Evolutionary conservation across 768 basidiomycete species (phyloP).

Genomic region (Lactarius vividus): DNA sequence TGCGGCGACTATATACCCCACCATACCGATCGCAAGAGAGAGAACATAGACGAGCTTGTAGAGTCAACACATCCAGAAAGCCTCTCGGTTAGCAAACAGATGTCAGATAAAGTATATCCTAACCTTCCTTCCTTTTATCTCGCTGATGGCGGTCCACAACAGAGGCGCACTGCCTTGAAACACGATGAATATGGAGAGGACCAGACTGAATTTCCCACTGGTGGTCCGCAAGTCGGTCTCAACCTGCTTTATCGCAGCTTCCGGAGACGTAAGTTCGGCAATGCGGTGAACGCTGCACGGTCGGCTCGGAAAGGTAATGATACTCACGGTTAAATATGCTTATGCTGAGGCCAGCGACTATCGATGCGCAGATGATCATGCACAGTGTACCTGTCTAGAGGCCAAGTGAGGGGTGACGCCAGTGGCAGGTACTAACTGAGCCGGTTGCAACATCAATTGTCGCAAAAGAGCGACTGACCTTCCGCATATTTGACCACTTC

Average conservation of each 20-base stretch:
- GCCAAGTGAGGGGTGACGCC: conserved; percentile 35
- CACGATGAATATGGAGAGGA: conserved; percentile 69
- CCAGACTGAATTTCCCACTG: conserved; percentile 59
- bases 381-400: conserved; percentile 36
- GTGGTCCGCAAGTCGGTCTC: conserved; percentile 58
- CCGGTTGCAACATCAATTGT: background rate
- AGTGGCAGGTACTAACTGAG: conserved; percentile 1
- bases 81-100: background rate
- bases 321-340: conserved; percentile 67
- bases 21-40: conserved; percentile 50
- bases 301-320: background rate
- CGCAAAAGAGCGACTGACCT: conserved; percentile 39
- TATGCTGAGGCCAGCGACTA: conserved; percentile 55
- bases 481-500: conserved; percentile 52
- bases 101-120: conserved; percentile 26
- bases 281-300: background rate
- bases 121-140: conserved; percentile 74
- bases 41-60: conserved; percentile 50
- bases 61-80: background rate
- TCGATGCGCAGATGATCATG: conserved; percentile 50
- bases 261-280: background rate
- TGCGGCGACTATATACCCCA: conserved; percentile 57
- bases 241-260: conserved; percentile 65
- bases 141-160: conserved; percentile 66
- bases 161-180: conserved; percentile 68